These are phyloP conservation scores for Pestalotiopsis sp. DNA, from an alignment of 2,329 filamentous ascomycete species.

Conservation along the genomic window DNA sequence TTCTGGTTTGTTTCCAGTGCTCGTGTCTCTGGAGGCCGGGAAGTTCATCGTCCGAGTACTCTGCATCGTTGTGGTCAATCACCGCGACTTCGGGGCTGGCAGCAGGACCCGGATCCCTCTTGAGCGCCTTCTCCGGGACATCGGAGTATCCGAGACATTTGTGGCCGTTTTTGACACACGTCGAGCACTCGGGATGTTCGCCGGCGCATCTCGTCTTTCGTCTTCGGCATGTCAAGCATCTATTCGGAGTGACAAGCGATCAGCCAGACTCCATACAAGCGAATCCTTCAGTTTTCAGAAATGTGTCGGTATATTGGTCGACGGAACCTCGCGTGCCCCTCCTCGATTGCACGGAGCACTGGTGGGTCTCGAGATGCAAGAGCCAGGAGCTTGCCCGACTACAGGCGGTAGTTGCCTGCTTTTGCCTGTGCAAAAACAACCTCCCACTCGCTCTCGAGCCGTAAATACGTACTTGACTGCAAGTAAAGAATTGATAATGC, in stretches of 20 bases:
- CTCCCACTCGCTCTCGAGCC: too few species aligned
- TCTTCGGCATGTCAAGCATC: conserved; percentile 73
- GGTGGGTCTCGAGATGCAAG: conserved; percentile 13
- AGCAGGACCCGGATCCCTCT: conserved; percentile 31
- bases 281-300: not conserved
- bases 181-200: conserved; percentile 72
- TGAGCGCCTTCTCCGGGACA: conserved; percentile 42
- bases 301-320: not conserved
- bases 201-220: conserved; percentile 77
- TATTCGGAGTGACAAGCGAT: conserved; percentile 31
- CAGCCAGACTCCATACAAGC: conserved; percentile 13
- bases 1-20: conserved; percentile 29
- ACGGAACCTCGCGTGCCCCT: not conserved
- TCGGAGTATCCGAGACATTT: conserved; percentile 70
- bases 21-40: conserved; percentile 28
- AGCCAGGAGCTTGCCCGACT: conserved; percentile 4
- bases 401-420: not conserved
- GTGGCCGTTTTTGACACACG: conserved; percentile 73
- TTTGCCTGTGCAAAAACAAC: not conserved
- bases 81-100: conserved; percentile 7
- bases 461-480: not conserved
- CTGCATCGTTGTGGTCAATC: conserved; percentile 27
- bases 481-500: conserved; percentile 19
- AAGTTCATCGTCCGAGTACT: conserved; percentile 36
- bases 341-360: not conserved